phyloP scores from a whole-genome alignment of 441 rosid species.

The Mallotus repandus region DNA sequence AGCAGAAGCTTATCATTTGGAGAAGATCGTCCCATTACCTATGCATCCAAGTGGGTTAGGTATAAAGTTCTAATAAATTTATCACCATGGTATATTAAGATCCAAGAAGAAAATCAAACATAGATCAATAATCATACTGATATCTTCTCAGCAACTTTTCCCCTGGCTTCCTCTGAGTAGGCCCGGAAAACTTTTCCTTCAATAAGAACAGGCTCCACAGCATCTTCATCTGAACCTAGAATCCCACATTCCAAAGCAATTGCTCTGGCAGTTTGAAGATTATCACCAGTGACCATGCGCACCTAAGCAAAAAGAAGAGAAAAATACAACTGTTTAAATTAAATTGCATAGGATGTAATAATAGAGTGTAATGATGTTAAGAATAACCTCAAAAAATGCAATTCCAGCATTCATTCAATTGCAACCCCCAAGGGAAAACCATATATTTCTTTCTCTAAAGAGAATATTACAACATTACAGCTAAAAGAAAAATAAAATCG shows the following conservation, averaged over 20 bases:
- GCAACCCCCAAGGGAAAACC: not conserved
- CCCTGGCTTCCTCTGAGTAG: slow-evolving; percentile 55
- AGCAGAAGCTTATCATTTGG: slow-evolving; percentile 94
- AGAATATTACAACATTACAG: not conserved
- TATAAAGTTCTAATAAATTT: not conserved
- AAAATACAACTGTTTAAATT: not conserved
- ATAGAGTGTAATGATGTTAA: not conserved
- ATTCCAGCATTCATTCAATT: not conserved
- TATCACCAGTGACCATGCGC: slow-evolving; percentile 99
- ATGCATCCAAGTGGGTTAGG: slow-evolving; percentile 21
- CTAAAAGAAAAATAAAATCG: not conserved
- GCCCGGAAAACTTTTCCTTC: slow-evolving; percentile 83
- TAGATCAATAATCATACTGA: slow-evolving; percentile 45
- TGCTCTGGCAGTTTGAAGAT: slow-evolving; percentile 87
- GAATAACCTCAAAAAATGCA: not conserved
- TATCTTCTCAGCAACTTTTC: slow-evolving; percentile 65
- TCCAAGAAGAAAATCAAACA: not conserved
- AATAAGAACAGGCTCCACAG: slow-evolving; percentile 64
- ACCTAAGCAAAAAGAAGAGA: slow-evolving; percentile 44
- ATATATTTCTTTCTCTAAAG: not conserved
- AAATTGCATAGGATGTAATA: not conserved
- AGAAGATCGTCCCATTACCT: slow-evolving; percentile 98
- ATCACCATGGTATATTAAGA: not conserved
- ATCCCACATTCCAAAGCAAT: slow-evolving; percentile 97
- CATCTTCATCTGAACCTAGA: slow-evolving; percentile 53